Percentiles rank a stretch among this genome's conserved stretches.
Evolutionary conservation across 2,329 filamentous ascomycete species (phyloP).

Genomic region (Bipolaris oryzae): DNA sequence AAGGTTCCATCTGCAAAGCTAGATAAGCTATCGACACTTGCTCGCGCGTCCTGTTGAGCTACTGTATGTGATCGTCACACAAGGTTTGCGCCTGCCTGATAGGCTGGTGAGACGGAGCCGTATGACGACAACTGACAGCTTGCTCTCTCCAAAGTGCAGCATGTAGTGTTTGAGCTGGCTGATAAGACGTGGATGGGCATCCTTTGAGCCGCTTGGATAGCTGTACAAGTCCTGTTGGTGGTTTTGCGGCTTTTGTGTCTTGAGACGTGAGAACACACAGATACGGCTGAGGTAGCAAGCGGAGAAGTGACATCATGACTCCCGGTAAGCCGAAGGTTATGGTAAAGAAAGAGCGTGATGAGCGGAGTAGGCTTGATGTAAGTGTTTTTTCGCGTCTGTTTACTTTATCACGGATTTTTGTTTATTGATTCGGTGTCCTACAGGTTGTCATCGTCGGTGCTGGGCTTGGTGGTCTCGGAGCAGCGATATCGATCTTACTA

Average conservation of each 20-base stretch:
- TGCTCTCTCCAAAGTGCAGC: too few species aligned
- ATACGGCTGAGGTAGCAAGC: not conserved
- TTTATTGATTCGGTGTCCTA: not conserved
- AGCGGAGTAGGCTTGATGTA: slow-evolving; percentile 37
- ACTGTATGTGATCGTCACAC: slow-evolving; percentile 16
- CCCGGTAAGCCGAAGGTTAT: slow-evolving; percentile 35
- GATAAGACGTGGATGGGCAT: too few species aligned
- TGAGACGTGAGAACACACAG: not conserved
- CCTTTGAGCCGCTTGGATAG: too few species aligned
- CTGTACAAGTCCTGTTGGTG: too few species aligned
- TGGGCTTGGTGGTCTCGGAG: slow-evolving; percentile 61
- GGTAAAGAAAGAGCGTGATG: slow-evolving; percentile 33
- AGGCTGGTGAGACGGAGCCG: slow-evolving; percentile 22
- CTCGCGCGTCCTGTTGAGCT: slow-evolving; percentile 5
- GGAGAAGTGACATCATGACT: slow-evolving; percentile 31
- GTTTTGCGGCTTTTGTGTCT: not conserved
- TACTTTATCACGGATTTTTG: too few species aligned
- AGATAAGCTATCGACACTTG: slow-evolving; percentile 18
- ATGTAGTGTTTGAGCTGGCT: too few species aligned
- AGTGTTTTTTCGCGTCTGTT: not conserved
- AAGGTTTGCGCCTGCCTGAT: slow-evolving; percentile 17
- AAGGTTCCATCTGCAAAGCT: not conserved
- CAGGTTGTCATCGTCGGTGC: slow-evolving; percentile 61
- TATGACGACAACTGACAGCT: slow-evolving; percentile 16
- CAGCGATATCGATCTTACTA: slow-evolving; percentile 55